Evolutionary conservation across 2,329 filamentous ascomycete genomes (phyloP).

Genomic region (Verticillium dahliae): DNA sequence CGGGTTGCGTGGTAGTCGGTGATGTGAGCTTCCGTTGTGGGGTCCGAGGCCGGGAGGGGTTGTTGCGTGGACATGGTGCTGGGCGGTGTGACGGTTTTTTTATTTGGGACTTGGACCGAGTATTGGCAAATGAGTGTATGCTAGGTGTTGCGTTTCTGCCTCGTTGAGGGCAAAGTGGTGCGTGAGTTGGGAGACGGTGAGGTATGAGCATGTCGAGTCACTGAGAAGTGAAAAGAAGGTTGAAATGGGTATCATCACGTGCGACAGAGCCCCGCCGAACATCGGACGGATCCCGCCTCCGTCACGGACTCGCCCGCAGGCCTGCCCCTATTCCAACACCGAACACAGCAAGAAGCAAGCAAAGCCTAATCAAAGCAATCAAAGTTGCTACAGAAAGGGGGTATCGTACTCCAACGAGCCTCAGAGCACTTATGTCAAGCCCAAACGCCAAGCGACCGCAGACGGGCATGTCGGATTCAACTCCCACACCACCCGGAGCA

Average conservation of each 20-base stretch:
- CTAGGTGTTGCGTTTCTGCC: no score
- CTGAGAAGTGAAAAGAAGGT: background rate
- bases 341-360: background rate
- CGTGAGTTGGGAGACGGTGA: background rate
- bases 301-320: background rate
- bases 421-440: background rate
- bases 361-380: background rate
- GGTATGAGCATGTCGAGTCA: background rate
- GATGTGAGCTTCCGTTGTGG: slow-evolving; percentile 13
- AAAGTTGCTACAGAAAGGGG: background rate
- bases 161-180: background rate
- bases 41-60: slow-evolving; percentile 8
- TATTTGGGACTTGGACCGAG: background rate
- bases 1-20: slow-evolving; percentile 14
- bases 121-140: no score
- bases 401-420: background rate
- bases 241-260: background rate
- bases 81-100: background rate
- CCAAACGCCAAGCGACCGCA: background rate
- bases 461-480: background rate
- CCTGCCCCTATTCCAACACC: background rate
- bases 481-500: background rate
- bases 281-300: background rate
- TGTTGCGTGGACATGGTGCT: background rate
- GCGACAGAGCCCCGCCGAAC: background rate